These are phyloP conservation scores for Colletotrichum sp. DNA, from an alignment of 2,329 filamentous ascomycete genomes.

Conservation along the genomic window DNA sequence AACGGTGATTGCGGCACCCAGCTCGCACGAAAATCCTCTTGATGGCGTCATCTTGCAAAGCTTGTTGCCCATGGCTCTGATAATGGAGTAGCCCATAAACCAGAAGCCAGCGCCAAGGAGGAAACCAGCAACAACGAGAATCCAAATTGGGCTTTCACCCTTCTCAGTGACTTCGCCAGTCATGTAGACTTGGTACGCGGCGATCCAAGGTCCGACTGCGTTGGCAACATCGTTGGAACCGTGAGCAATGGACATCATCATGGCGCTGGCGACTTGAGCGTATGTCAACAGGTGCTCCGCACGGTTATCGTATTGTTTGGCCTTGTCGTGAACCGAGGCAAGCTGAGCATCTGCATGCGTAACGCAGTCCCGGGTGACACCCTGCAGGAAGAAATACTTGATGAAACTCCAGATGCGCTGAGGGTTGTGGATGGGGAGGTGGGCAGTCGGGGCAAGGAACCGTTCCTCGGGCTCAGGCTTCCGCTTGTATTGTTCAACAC, in stretches of 20 bases:
- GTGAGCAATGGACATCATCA: slow-evolving; percentile 47
- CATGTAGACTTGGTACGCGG: slow-evolving; percentile 38
- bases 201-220: slow-evolving; percentile 44
- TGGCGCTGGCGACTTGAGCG: slow-evolving; percentile 43
- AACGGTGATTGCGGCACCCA: too few relatives aligned
- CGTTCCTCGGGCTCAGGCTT: too few relatives aligned
- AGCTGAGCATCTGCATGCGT: slow-evolving; percentile 31
- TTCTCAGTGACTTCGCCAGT: slow-evolving; percentile 33
- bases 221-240: slow-evolving; percentile 50
- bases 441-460: too few relatives aligned
- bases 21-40: too few relatives aligned
- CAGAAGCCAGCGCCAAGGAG: slow-evolving; percentile 44
- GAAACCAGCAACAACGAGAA: slow-evolving; percentile 39
- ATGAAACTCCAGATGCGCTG: slow-evolving; percentile 21
- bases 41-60: too few relatives aligned
- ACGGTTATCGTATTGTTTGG: slow-evolving; percentile 47
- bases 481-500: too few relatives aligned
- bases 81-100: slow-evolving; percentile 38
- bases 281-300: slow-evolving; percentile 54
- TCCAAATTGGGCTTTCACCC: slow-evolving; percentile 41
- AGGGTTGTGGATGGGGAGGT: slow-evolving; percentile 22
- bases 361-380: slow-evolving; percentile 26
- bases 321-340: slow-evolving; percentile 28
- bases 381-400: slow-evolving; percentile 27
- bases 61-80: background rate